Evolutionary conservation across 176 grass and related monocot species (phyloP), one percentile per base, ranked within the genome.

Genomic region (Ananas comosus): DNA sequence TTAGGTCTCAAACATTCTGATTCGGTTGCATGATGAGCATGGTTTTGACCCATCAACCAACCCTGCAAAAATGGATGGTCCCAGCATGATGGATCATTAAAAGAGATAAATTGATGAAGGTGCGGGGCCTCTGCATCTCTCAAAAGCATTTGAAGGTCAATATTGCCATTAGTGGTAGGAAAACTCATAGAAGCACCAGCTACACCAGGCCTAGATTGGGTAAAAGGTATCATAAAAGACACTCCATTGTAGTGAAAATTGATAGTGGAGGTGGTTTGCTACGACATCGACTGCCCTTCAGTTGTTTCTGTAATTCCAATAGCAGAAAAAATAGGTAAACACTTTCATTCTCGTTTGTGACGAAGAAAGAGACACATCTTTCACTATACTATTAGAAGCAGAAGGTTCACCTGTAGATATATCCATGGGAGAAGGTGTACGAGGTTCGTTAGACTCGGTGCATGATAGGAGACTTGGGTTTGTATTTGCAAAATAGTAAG

Each of bases 61-160:
- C 95, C 90, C 66, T 94, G 95, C 58, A 85, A 69, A 83, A 99
- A 94, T 8, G 95, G 95, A 49, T 93, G 63, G 67, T 99, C 95
- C 95, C 95, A 94, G 78, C 70, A 90, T 77, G 80, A 70, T 3
- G 83, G 70, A 59, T 99, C 82, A 70, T 70, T 23, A 3, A 85
- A 92, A 72, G 87, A 78, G 73, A 69, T 74, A 13, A 84, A 75
- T 50, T 88, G 85, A 65, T 75, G 83, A 66, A 76, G 51, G 17
- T 88, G 83, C 53, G 78, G 82, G 17, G 74, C 83, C 63, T 91
- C 95, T 79, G 81, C 64, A 81, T 78, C 82, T 91, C 95, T 93
- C 69, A 91, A 53, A 42, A 91, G 64, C 90, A 91, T 91, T 23
- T 89, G 90, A 50, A 86, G 79, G 84, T 99, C 90, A 50, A 83